Percentiles rank a stretch among this genome's conserved stretches.
Conservation (phyloP, 179 eudicot species). For the Nepenthes alata region DNA sequence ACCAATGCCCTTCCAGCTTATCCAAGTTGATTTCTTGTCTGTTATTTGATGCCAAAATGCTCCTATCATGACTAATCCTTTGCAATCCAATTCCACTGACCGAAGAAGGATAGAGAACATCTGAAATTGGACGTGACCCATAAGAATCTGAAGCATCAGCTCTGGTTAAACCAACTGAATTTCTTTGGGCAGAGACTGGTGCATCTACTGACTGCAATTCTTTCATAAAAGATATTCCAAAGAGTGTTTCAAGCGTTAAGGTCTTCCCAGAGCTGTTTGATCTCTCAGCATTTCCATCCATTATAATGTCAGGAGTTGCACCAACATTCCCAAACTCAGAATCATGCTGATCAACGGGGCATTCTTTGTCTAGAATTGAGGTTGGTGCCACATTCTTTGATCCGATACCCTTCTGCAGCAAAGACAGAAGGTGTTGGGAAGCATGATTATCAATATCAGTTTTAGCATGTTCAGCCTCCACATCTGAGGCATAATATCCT, state of each 20-base stretch:
- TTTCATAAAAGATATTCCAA: constrained; percentile 90
- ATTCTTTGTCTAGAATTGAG: constrained; percentile 10
- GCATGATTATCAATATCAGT: constrained; percentile 39
- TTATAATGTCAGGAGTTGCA: constrained; percentile 14
- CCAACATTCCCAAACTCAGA: constrained; percentile 16
- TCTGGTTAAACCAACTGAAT: constrained; percentile 28
- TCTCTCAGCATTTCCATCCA: constrained; percentile 21
- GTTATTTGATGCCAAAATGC: constrained; percentile 17
- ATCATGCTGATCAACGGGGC: constrained; percentile 13
- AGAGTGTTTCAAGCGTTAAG: constrained; percentile 78
- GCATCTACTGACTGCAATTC: constrained; percentile 69
- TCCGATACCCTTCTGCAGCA: constrained; percentile 20
- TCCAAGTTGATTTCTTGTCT: constrained; percentile 13
- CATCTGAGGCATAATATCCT: constrained; percentile 15
- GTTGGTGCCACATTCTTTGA: background rate
- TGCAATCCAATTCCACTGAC: background rate
- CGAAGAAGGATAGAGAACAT: background rate
- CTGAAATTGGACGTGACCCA: background rate
- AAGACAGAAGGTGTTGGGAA: constrained; percentile 15
- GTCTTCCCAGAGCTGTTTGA: constrained; percentile 24
- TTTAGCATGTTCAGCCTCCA: constrained; percentile 24
- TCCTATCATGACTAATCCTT: background rate
- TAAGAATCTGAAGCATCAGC: no score
- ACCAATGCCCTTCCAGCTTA: constrained; percentile 26
- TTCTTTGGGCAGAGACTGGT: constrained; percentile 63